Conservation (phyloP, 257 asterid species). For the Petunia axillaris region DNA sequence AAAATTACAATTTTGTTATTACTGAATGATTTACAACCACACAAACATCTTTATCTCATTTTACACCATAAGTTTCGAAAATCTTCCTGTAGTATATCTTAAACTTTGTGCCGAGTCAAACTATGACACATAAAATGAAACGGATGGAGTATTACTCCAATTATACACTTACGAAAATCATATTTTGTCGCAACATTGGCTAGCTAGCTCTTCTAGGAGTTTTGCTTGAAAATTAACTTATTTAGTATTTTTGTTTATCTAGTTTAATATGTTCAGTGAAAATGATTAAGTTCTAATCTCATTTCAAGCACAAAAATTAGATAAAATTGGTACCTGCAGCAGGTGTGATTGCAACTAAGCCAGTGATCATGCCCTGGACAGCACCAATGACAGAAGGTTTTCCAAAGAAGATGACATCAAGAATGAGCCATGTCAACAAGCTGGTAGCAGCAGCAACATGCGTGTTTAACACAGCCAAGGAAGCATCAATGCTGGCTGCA, state of each 20-base stretch:
- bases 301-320: not conserved
- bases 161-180: not conserved
- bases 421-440: constrained; percentile 62
- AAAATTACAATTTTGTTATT: no score
- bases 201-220: no score
- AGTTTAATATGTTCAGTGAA: not conserved
- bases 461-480: constrained; percentile 68
- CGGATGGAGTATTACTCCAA: no score
- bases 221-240: not conserved
- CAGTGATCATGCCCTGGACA: constrained; percentile 74
- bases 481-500: constrained; percentile 58
- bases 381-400: constrained; percentile 68
- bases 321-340: constrained; percentile 56
- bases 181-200: not conserved
- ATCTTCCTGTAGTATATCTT: no score
- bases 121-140: no score
- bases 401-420: constrained; percentile 53
- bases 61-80: no score
- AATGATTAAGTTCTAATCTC: not conserved
- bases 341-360: constrained; percentile 67
- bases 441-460: constrained; percentile 68
- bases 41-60: no score
- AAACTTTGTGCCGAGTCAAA: no score
- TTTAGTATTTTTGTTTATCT: no score
- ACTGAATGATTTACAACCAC: no score